A percentile compares a stretch with the other conserved stretches of the same genome.
phyloP scores from a whole-genome alignment of 176 grass and related monocot species.

The Secale cereale region DNA sequence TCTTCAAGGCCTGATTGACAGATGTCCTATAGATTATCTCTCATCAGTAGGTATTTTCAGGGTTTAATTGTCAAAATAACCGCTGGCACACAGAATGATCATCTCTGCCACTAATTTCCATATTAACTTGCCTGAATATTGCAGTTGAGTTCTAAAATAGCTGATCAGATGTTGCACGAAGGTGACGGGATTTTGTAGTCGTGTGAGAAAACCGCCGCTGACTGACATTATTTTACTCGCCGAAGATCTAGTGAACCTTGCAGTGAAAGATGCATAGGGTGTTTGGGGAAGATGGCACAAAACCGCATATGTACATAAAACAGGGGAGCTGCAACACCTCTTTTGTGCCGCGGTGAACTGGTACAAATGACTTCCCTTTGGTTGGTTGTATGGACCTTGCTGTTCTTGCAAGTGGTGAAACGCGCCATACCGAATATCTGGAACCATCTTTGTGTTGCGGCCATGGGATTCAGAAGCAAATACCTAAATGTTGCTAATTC shows the following conservation, averaged over 20 bases:
- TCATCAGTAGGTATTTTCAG: not conserved
- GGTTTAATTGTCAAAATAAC: slow-evolving; percentile 12
- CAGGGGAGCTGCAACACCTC: slow-evolving; percentile 3
- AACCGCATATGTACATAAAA: not conserved
- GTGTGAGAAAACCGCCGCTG: slow-evolving; percentile 23
- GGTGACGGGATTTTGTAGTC: slow-evolving; percentile 44
- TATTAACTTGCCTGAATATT: slow-evolving; percentile 8
- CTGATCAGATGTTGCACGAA: slow-evolving; percentile 76
- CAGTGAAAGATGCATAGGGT: not conserved
- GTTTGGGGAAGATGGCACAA: slow-evolving; percentile 3
- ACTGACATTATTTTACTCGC: not conserved
- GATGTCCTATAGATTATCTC: not conserved
- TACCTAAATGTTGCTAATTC: slow-evolving; percentile 13
- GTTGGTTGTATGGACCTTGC: slow-evolving; percentile 1
- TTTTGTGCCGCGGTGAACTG: not conserved
- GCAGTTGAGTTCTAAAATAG: slow-evolving; percentile 66
- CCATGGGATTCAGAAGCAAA: slow-evolving; percentile 18
- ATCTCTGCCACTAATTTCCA: slow-evolving; percentile 9
- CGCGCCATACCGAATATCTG: not conserved
- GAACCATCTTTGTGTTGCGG: not conserved
- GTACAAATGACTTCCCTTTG: slow-evolving; percentile 11
- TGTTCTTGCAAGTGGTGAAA: not conserved
- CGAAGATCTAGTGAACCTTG: not conserved
- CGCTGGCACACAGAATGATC: not conserved
- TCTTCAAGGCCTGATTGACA: slow-evolving; percentile 5